Percentiles rank a stretch among this genome's conserved stretches.
These are phyloP conservation scores for Myxozyma melibiosi DNA, from an alignment of 805 yeast genomes.

Conservation along the genomic window DNA sequence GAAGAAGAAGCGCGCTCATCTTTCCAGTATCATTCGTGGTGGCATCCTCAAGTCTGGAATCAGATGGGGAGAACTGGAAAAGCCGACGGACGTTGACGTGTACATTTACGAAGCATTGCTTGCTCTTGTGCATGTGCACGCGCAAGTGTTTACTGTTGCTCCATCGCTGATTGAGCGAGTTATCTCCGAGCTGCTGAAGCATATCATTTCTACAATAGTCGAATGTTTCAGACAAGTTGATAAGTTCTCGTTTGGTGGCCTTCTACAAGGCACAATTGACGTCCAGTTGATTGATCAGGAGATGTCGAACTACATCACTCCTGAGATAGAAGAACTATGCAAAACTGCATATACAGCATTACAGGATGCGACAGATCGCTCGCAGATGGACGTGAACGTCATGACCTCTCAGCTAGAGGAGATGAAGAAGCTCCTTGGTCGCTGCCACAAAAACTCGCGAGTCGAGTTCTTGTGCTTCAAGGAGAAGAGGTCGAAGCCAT, in stretches of 20 bases:
- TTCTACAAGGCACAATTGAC: conserved; percentile 57
- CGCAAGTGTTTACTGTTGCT: conserved; percentile 54
- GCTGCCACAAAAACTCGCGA: conserved; percentile 27
- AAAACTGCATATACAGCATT: conserved; percentile 28
- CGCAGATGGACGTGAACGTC: conserved; percentile 16
- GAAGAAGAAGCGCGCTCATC: conserved; percentile 49
- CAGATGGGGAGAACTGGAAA: conserved; percentile 47
- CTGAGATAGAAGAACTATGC: conserved; percentile 20
- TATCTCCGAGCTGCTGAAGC: conserved; percentile 50
- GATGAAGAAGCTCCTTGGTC: conserved; percentile 26
- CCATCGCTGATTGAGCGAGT: conserved; percentile 51
- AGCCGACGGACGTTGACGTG: conserved; percentile 46
- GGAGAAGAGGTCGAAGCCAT: conserved; percentile 9
- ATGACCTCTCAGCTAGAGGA: conserved; percentile 31
- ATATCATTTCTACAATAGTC: conserved; percentile 44
- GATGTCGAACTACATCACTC: conserved; percentile 22
- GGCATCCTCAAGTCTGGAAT: conserved; percentile 45
- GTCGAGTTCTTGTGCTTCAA: conserved; percentile 30
- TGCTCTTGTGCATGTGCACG: conserved; percentile 54
- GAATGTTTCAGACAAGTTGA: conserved; percentile 50
- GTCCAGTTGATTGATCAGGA: conserved; percentile 50
- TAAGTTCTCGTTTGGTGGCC: conserved; percentile 50
- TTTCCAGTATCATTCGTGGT: conserved; percentile 46
- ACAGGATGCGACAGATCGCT: conserved; percentile 29
- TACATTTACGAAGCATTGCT: conserved; percentile 55